These are phyloP conservation scores for Fusarium sp. DNA, from an alignment of 2,329 filamentous ascomycete species.

Conservation along the genomic window DNA sequence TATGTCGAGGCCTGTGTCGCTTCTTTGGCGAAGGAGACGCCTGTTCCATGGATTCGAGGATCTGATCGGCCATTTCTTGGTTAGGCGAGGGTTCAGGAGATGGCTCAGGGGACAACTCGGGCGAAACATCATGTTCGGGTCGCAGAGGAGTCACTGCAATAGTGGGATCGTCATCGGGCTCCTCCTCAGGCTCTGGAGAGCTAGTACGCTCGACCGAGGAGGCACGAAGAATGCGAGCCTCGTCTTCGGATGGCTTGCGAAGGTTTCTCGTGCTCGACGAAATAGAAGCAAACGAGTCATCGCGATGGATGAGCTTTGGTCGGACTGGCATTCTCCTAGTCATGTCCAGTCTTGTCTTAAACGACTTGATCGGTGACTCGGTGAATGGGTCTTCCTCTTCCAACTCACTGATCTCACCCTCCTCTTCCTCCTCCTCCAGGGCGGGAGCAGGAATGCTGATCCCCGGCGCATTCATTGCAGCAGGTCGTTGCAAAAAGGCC, in stretches of 20 bases:
- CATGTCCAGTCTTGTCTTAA: slow-evolving; percentile 38
- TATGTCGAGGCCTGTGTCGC: slow-evolving; percentile 61
- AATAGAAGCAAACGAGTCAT: slow-evolving; percentile 38
- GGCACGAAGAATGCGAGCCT: slow-evolving; percentile 33
- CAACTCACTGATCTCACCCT: slow-evolving; percentile 61
- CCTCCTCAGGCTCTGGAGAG: slow-evolving; percentile 28
- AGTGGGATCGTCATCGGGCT: slow-evolving; percentile 32
- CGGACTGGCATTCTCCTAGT: slow-evolving; percentile 40
- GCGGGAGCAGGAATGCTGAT: slow-evolving; percentile 12
- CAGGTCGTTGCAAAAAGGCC: slow-evolving; percentile 41
- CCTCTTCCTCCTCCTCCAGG: slow-evolving; percentile 23
- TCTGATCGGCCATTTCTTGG: slow-evolving; percentile 67
- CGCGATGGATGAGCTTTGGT: slow-evolving; percentile 44
- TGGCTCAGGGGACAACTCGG: slow-evolving; percentile 18
- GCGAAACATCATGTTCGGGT: slow-evolving; percentile 20
- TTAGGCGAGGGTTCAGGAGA: slow-evolving; percentile 46
- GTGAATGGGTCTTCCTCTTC: slow-evolving; percentile 57
- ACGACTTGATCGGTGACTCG: slow-evolving; percentile 41
- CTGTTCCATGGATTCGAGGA: slow-evolving; percentile 66
- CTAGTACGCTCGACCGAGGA: slow-evolving; percentile 35
- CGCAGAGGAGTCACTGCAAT: slow-evolving; percentile 27
- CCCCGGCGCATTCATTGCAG: background rate
- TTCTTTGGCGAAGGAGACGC: slow-evolving; percentile 70
- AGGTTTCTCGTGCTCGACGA: slow-evolving; percentile 33
- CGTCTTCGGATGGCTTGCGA: slow-evolving; percentile 36